Evolutionary conservation across 371 early-diverging fungal species (phyloP).

Genomic region (Mucor piriformis): DNA sequence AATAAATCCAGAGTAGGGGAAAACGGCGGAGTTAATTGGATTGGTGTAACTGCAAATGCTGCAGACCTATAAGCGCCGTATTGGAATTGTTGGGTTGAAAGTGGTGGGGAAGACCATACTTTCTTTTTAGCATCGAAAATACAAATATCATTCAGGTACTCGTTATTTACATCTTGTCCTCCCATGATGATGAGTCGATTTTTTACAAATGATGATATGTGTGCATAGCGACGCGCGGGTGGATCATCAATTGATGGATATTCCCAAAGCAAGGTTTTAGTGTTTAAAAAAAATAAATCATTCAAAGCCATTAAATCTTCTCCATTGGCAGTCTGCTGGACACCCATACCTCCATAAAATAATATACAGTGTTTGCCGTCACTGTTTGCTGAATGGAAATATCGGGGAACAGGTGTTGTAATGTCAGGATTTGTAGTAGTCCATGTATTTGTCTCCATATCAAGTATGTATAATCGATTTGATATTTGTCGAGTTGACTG

Average conservation of each 20-base stretch:
- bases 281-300: constrained; percentile 62
- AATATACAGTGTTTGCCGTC: constrained; percentile 36
- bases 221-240: constrained; percentile 71
- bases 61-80: constrained; percentile 77
- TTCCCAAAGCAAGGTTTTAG: constrained; percentile 47
- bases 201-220: constrained; percentile 58
- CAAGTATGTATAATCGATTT: constrained; percentile 61
- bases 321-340: background rate
- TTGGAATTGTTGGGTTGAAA: constrained; percentile 50
- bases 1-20: constrained; percentile 23
- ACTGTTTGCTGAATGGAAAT: constrained; percentile 73
- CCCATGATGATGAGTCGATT: constrained; percentile 65
- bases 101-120: constrained; percentile 57
- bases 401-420: constrained; percentile 50
- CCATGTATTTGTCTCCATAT: constrained; percentile 55
- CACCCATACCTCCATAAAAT: constrained; percentile 64
- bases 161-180: constrained; percentile 70
- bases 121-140: constrained; percentile 58
- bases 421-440: constrained; percentile 29
- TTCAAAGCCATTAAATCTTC: constrained; percentile 41
- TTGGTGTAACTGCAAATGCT: constrained; percentile 50
- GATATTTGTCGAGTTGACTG: constrained; percentile 56
- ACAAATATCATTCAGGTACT: constrained; percentile 69
- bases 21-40: constrained; percentile 30
- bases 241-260: constrained; percentile 30